Conservation (phyloP, 1,284 basidiomycete genomes). For the Porodaedalea pini region DNA sequence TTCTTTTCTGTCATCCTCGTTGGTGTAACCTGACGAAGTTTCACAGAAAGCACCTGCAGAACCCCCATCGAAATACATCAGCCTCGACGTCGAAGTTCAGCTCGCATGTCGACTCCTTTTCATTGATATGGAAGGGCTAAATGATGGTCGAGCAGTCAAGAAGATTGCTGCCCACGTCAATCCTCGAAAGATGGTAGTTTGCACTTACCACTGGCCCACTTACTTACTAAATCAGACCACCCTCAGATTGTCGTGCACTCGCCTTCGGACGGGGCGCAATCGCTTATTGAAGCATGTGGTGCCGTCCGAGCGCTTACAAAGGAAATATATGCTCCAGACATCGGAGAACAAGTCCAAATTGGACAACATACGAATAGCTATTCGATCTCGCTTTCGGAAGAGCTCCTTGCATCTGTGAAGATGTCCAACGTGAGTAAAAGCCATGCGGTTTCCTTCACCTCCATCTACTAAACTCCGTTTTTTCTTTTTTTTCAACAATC, state of each 20-base stretch:
- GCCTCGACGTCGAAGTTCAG: conserved; percentile 70
- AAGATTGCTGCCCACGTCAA: conserved; percentile 96
- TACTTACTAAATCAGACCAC: too few relatives aligned
- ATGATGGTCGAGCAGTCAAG: conserved; percentile 95
- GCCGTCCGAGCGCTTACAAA: conserved; percentile 84
- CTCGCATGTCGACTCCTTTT: conserved; percentile 84
- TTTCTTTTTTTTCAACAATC: neutral
- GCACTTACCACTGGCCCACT: too few relatives aligned
- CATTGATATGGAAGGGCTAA: conserved; percentile 93
- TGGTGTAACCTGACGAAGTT: conserved; percentile 13
- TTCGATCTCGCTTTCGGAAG: conserved; percentile 90
- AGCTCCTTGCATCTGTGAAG: conserved; percentile 73
- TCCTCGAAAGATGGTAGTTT: conserved; percentile 84
- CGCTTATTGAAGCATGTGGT: conserved; percentile 76
- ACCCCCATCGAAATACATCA: conserved; percentile 89
- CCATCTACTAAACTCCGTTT: conserved; percentile 1
- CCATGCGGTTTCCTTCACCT: neutral
- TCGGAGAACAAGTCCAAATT: conserved; percentile 78
- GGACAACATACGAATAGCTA: conserved; percentile 96
- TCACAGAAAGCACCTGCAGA: conserved; percentile 68
- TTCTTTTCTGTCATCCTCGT: neutral
- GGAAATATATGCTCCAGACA: conserved; percentile 80
- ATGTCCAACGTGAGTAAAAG: conserved; percentile 76
- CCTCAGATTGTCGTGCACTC: conserved; percentile 87
- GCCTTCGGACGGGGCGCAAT: conserved; percentile 57